These are phyloP conservation scores for Hibiscus syriacus DNA, from an alignment of 345 rosid species.

Conservation along the genomic window DNA sequence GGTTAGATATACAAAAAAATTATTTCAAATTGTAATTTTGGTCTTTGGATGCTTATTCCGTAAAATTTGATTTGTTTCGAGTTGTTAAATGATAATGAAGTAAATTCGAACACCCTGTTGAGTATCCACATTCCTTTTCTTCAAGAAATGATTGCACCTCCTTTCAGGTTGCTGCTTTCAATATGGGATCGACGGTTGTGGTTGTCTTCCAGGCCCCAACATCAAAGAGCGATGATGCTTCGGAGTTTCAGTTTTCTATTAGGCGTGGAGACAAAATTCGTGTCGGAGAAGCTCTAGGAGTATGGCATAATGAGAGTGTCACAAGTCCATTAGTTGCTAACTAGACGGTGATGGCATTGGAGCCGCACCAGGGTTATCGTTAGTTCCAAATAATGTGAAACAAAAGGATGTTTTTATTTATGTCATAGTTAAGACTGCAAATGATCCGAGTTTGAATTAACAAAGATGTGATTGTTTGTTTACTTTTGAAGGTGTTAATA, in stretches of 20 bases:
- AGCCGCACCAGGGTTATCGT: too few relatives aligned
- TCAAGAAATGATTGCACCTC: neutral
- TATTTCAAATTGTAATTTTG: neutral
- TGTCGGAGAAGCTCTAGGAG: conserved; percentile 74
- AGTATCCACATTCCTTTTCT: too few relatives aligned
- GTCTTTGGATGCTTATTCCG: neutral
- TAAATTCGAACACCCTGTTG: neutral
- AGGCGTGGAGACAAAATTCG: conserved; percentile 60
- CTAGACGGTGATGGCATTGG: too few relatives aligned
- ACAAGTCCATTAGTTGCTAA: neutral
- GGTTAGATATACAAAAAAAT: conserved; percentile 33
- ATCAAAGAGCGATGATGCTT: conserved; percentile 23
- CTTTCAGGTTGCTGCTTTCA: conserved; percentile 70
- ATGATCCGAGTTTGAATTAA: too few relatives aligned
- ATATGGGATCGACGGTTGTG: conserved; percentile 94
- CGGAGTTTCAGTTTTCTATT: conserved; percentile 56
- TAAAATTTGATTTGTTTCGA: neutral
- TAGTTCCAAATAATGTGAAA: too few relatives aligned
- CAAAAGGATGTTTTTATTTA: too few relatives aligned
- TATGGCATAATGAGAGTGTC: conserved; percentile 32
- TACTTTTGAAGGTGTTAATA: too few relatives aligned
- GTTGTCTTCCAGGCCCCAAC: conserved; percentile 85
- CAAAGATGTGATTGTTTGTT: too few relatives aligned
- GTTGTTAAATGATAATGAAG: neutral
- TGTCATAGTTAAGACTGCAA: too few relatives aligned